These are phyloP conservation scores for Nigrospora sphaerica DNA, from an alignment of 2,329 filamentous ascomycete species.

Conservation along the genomic window DNA sequence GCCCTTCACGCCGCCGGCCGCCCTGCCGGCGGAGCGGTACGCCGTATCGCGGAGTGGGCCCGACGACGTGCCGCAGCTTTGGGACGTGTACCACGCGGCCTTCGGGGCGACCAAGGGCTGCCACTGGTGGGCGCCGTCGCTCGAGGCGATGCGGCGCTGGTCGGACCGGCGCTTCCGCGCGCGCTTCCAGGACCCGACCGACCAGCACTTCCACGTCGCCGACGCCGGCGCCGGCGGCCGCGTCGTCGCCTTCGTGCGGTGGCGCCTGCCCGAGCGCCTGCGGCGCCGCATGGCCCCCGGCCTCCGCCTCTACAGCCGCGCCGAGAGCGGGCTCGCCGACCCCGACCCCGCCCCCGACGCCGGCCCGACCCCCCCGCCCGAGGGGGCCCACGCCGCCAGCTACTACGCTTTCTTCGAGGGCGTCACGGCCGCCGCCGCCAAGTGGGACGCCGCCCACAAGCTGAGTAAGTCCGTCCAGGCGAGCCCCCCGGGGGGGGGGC, in stretches of 20 bases:
- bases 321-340: conserved; percentile 3
- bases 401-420: conserved; percentile 14
- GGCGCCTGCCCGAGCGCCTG: conserved; percentile 14
- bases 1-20: conserved; percentile 1
- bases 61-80: conserved; percentile 7
- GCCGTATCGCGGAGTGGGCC: conserved; percentile 4
- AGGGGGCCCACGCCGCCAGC: conserved; percentile 10
- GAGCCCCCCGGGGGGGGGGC: too few relatives aligned
- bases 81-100: conserved; percentile 14
- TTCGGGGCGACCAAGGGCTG: conserved; percentile 15
- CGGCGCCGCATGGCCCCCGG: conserved; percentile 9
- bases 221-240: conserved; percentile 7
- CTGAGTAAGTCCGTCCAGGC: conserved; percentile 13
- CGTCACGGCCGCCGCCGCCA: conserved; percentile 11
- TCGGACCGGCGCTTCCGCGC: conserved; percentile 12
- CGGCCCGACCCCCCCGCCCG: conserved; percentile 7
- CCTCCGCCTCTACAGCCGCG: conserved; percentile 12
- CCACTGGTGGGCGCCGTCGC: conserved; percentile 19
- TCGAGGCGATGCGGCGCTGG: conserved; percentile 15
- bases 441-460: conserved; percentile 16
- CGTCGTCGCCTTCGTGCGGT: conserved; percentile 18
- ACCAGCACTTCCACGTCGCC: conserved; percentile 20
- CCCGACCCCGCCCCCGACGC: conserved; percentile 9
- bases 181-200: conserved; percentile 15
- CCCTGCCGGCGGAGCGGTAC: conserved; percentile 1